Evolutionary conservation across 352 stramenopile species (phyloP).

Genomic region (Phytophthora tubulina): DNA sequence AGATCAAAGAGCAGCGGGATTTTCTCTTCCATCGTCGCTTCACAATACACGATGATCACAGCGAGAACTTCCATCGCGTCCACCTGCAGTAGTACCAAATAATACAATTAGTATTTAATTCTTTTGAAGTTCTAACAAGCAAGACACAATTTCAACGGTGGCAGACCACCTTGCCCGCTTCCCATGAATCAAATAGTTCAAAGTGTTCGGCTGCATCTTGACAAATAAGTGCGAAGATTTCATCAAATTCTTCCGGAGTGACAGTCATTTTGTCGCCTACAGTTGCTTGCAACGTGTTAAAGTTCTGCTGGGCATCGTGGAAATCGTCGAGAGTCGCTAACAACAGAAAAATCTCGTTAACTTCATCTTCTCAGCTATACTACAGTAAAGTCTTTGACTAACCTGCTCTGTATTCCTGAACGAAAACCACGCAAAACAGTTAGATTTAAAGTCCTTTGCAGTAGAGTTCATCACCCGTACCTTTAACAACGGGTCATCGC

Average conservation of each 20-base stretch:
- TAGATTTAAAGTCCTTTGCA: background rate
- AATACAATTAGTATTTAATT: background rate
- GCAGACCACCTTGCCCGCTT: constrained; percentile 59
- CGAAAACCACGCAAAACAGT: background rate
- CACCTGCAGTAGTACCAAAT: constrained; percentile 42
- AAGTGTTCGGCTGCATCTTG: constrained; percentile 78
- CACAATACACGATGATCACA: constrained; percentile 80
- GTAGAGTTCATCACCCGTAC: constrained; percentile 23
- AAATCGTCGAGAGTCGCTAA: constrained; percentile 53
- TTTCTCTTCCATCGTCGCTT: constrained; percentile 69
- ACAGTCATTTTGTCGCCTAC: constrained; percentile 84
- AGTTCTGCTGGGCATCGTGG: constrained; percentile 63
- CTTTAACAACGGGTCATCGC: constrained; percentile 51
- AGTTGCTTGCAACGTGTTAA: constrained; percentile 65
- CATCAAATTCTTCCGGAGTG: constrained; percentile 76
- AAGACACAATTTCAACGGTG: background rate
- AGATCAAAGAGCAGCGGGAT: constrained; percentile 78
- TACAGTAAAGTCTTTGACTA: background rate
- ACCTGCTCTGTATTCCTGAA: constrained; percentile 29
- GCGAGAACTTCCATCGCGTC: constrained; percentile 83
- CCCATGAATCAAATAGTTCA: constrained; percentile 70
- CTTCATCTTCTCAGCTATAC: background rate
- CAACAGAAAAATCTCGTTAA: constrained; percentile 11
- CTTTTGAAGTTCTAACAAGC: too few species aligned
- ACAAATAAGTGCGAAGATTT: constrained; percentile 83